Percentiles rank a stretch among this genome's conserved stretches.
phyloP scores from a whole-genome alignment of 805 yeast species.

The Yarrowia sp. region DNA sequence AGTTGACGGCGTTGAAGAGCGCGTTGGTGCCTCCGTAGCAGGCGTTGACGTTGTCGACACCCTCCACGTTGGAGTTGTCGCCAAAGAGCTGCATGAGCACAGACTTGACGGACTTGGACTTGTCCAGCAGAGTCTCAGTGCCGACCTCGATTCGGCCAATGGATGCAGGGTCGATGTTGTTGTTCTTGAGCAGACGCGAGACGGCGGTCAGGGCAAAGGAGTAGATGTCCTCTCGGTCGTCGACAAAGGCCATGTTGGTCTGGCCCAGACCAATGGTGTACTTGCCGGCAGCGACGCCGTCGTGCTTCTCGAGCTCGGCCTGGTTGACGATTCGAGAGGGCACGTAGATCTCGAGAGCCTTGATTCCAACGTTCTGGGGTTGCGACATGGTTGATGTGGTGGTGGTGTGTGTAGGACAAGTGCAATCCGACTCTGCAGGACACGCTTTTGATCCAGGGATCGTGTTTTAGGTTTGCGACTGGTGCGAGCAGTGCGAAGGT shows the following conservation, averaged over 20 bases:
- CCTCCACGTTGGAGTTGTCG: slow-evolving; percentile 88
- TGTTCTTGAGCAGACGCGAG: slow-evolving; percentile 70
- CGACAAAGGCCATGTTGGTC: slow-evolving; percentile 95
- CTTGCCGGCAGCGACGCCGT: slow-evolving; percentile 88
- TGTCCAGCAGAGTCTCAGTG: slow-evolving; percentile 94
- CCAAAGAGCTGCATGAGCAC: slow-evolving; percentile 92
- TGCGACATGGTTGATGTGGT: slow-evolving; percentile 33
- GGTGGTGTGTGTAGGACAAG: slow-evolving; percentile 1
- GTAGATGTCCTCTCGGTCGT: slow-evolving; percentile 96
- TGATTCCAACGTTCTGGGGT: slow-evolving; percentile 90
- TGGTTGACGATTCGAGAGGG: slow-evolving; percentile 86
- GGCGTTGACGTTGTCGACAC: slow-evolving; percentile 93
- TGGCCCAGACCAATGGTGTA: slow-evolving; percentile 99
- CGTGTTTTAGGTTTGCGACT: slow-evolving; percentile 22
- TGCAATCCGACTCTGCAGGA: not conserved
- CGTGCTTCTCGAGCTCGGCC: slow-evolving; percentile 77
- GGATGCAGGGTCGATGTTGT: slow-evolving; percentile 72
- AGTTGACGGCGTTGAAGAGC: slow-evolving; percentile 85
- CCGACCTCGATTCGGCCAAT: slow-evolving; percentile 98
- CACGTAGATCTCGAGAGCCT: slow-evolving; percentile 89
- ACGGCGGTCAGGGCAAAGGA: slow-evolving; percentile 90
- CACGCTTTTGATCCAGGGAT: slow-evolving; percentile 21
- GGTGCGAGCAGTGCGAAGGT: slow-evolving; percentile 22
- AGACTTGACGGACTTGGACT: slow-evolving; percentile 94
- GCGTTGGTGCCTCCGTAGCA: slow-evolving; percentile 99